Evolutionary conservation across 1,139 yeast genomes (phyloP).

Genomic region (Geotrichum europaeum): DNA sequence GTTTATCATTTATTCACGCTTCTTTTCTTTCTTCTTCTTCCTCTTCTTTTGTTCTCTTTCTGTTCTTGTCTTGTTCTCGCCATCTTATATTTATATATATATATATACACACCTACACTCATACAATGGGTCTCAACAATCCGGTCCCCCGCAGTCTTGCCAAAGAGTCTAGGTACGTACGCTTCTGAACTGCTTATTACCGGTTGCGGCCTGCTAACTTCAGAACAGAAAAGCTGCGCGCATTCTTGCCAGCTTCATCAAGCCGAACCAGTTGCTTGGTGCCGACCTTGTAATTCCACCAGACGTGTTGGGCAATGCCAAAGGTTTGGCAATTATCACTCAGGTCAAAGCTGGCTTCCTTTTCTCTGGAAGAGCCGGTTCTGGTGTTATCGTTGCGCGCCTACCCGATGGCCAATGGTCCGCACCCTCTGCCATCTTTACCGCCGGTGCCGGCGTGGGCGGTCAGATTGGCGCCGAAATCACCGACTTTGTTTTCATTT

Average conservation of each 20-base stretch:
- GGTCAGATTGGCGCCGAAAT: slow-evolving; percentile 96
- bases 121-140: slow-evolving; percentile 70
- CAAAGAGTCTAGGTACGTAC: slow-evolving; percentile 75
- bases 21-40: background rate
- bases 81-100: background rate
- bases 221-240: slow-evolving; percentile 81
- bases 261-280: slow-evolving; percentile 92
- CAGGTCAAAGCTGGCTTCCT: slow-evolving; percentile 88
- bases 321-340: slow-evolving; percentile 79
- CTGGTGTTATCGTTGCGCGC: slow-evolving; percentile 91
- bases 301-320: slow-evolving; percentile 77
- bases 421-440: slow-evolving; percentile 92
- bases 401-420: slow-evolving; percentile 94
- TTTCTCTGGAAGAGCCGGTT: slow-evolving; percentile 95
- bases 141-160: slow-evolving; percentile 89
- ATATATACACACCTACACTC: background rate
- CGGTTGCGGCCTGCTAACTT: background rate
- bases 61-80: background rate
- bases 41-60: background rate
- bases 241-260: slow-evolving; percentile 78
- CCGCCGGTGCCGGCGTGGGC: slow-evolving; percentile 99
- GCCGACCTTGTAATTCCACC: slow-evolving; percentile 89
- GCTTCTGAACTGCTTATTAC: background rate
- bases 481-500: slow-evolving; percentile 91
- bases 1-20: background rate